phyloP scores from a whole-genome alignment of 78 protist genomes.

The Salpingoeca rosetta region DNA sequence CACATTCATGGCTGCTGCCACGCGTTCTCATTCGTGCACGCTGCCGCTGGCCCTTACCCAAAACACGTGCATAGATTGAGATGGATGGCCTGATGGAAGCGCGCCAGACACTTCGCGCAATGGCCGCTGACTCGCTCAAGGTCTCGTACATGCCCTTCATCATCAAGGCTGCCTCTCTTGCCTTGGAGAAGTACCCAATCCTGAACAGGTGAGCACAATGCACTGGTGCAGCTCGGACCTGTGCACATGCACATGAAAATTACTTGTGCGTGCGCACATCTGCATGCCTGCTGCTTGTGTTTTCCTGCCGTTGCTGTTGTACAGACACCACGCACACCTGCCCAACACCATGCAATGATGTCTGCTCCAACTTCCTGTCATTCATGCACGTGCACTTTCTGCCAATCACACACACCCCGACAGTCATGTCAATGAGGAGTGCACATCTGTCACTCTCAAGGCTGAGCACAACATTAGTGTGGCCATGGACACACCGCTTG shows the following conservation, averaged over 20 bases:
- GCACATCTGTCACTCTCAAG: not conserved
- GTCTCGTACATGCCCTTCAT: constrained; percentile 72
- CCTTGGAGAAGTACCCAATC: constrained; percentile 64
- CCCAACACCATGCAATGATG: too few relatives aligned
- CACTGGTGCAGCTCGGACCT: too few relatives aligned
- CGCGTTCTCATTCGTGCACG: constrained; percentile 49
- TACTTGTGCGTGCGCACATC: too few relatives aligned
- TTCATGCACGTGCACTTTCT: too few relatives aligned
- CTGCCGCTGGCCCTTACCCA: constrained; percentile 12
- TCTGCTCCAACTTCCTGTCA: too few relatives aligned
- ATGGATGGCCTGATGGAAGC: constrained; percentile 19
- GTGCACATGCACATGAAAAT: constrained; percentile 55
- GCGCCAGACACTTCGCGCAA: constrained; percentile 19
- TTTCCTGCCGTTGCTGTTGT: too few relatives aligned
- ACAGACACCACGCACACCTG: too few relatives aligned
- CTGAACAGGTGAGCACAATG: constrained; percentile 64
- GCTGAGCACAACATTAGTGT: constrained; percentile 82
- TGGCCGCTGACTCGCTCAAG: constrained; percentile 54
- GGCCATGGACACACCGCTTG: constrained; percentile 88
- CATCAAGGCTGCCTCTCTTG: constrained; percentile 82
- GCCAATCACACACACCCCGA: too few relatives aligned
- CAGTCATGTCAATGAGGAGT: not conserved
- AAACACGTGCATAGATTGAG: constrained; percentile 17
- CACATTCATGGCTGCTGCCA: constrained; percentile 75
- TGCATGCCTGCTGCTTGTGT: too few relatives aligned